Conservation (phyloP, 257 asterid genomes). For the Solanum appendiculatum region DNA sequence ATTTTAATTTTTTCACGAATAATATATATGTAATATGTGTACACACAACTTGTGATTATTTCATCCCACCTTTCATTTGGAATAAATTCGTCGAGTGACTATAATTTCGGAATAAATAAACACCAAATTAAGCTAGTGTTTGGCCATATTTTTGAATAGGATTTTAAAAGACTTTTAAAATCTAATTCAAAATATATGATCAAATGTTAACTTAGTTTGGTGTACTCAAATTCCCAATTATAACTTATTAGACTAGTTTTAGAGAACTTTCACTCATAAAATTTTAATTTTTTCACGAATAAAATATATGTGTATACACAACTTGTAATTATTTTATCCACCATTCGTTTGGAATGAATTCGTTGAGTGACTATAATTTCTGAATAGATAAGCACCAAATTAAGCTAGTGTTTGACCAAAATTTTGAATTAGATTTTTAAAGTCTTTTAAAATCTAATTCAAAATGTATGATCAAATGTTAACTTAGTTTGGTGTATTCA, state of each 20-base stretch:
- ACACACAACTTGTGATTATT: not conserved
- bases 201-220: not conserved
- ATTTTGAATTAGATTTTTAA: no score
- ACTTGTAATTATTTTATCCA: not conserved
- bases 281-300: not conserved
- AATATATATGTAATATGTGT: not conserved
- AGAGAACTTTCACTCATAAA: not conserved
- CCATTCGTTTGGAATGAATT: no score
- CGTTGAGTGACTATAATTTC: not conserved
- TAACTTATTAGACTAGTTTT: not conserved
- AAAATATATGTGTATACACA: no score
- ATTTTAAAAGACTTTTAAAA: no score
- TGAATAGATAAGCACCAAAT: not conserved
- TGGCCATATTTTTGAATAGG: not conserved
- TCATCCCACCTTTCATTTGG: not conserved
- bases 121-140: not conserved
- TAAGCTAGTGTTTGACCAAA: no score
- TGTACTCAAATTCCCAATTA: not conserved
- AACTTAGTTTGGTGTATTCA: not conserved
- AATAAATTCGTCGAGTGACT: not conserved
- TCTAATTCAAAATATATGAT: no score
- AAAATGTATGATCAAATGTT: no score
- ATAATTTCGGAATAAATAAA: not conserved
- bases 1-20: not conserved
- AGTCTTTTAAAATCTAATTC: no score